These are phyloP conservation scores for Phytopythium chamaehyphon DNA, from an alignment of 352 stramenopile species.

Conservation along the genomic window DNA sequence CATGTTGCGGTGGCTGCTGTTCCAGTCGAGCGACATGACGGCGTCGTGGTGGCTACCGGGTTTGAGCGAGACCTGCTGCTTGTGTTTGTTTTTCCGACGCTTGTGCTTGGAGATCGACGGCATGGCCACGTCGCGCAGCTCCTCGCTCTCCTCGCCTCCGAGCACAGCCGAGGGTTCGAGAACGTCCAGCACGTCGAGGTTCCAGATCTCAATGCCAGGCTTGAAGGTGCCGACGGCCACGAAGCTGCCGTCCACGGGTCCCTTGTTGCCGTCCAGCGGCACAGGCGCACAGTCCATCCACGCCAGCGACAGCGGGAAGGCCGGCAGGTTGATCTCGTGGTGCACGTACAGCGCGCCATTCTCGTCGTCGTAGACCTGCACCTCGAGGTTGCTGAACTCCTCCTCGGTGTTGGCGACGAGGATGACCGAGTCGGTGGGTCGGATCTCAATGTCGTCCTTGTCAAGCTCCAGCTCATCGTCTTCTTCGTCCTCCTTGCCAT, in stretches of 20 bases:
- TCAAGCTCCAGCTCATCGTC: slow-evolving; percentile 72
- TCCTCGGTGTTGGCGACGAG: slow-evolving; percentile 97
- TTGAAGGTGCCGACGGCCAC: slow-evolving; percentile 99
- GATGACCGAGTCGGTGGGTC: slow-evolving; percentile 92
- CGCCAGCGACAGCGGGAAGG: slow-evolving; percentile 97
- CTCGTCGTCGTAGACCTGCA: slow-evolving; percentile 98
- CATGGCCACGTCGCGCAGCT: slow-evolving; percentile 74
- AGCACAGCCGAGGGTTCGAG: slow-evolving; percentile 95
- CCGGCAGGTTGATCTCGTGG: slow-evolving; percentile 99
- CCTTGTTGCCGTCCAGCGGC: slow-evolving; percentile 48
- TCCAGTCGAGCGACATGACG: slow-evolving; percentile 98
- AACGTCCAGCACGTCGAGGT: slow-evolving; percentile 98
- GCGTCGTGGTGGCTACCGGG: slow-evolving; percentile 96
- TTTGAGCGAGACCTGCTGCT: slow-evolving; percentile 58
- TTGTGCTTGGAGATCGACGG: slow-evolving; percentile 69
- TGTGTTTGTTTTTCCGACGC: slow-evolving; percentile 64
- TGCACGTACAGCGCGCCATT: slow-evolving; percentile 98
- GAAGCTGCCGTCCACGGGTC: slow-evolving; percentile 92
- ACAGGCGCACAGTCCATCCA: slow-evolving; percentile 93
- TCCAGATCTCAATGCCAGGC: slow-evolving; percentile 99
- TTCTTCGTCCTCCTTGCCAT: slow-evolving; percentile 52
- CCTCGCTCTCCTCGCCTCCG: slow-evolving; percentile 89
- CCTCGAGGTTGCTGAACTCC: slow-evolving; percentile 97
- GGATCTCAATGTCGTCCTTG: slow-evolving; percentile 93
- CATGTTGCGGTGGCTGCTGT: slow-evolving; percentile 95